Percentiles rank a stretch among this genome's conserved stretches.
Conservation (phyloP, 805 yeast species). For the Nakazawaea siamensis region DNA sequence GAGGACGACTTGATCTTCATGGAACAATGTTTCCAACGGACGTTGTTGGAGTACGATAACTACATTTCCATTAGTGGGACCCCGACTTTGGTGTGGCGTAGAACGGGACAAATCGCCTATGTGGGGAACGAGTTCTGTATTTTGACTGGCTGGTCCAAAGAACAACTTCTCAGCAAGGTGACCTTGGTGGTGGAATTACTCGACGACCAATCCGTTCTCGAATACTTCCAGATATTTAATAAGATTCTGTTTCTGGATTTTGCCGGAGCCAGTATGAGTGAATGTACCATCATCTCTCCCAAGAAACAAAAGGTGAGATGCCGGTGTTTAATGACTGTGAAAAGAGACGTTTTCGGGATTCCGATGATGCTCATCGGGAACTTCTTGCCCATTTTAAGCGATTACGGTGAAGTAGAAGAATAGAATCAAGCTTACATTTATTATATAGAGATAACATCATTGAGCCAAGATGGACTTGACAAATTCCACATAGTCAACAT, state of each 20-base stretch:
- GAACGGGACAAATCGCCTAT: constrained; percentile 92
- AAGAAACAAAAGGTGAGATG: constrained; percentile 54
- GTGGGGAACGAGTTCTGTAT: constrained; percentile 92
- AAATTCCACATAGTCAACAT: constrained; percentile 90
- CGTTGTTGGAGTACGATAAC: constrained; percentile 80
- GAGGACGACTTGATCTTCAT: constrained; percentile 90
- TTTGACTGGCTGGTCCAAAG: constrained; percentile 83
- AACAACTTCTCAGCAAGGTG: constrained; percentile 54
- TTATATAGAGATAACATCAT: constrained; percentile 22
- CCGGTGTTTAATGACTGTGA: constrained; percentile 85
- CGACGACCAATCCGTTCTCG: constrained; percentile 81
- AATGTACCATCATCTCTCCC: constrained; percentile 67
- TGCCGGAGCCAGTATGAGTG: constrained; percentile 80
- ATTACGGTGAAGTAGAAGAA: constrained; percentile 9
- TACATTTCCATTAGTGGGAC: constrained; percentile 82
- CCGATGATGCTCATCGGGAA: constrained; percentile 97
- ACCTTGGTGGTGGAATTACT: constrained; percentile 75
- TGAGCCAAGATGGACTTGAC: constrained; percentile 91
- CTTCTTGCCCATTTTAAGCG: constrained; percentile 65
- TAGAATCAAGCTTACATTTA: background rate
- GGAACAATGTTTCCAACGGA: constrained; percentile 94
- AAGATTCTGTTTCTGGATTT: constrained; percentile 88
- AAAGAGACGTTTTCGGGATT: constrained; percentile 90
- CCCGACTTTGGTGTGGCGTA: constrained; percentile 91
- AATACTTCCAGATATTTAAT: constrained; percentile 79